phyloP scores from a whole-genome alignment of 768 basidiomycete species.

The Inosperma sp. region DNA sequence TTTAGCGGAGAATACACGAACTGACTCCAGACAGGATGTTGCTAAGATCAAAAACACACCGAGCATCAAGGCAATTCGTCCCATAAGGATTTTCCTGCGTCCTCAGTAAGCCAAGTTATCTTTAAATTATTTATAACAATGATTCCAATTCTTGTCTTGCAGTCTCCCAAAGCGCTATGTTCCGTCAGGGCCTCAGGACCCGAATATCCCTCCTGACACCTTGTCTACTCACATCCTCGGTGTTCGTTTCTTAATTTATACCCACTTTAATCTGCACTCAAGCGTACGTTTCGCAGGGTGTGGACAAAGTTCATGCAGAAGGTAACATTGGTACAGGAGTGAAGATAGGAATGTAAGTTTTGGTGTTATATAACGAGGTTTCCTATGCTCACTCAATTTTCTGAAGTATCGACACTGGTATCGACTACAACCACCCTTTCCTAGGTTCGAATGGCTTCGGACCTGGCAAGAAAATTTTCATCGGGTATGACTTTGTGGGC shows the following conservation, averaged over 20 bases:
- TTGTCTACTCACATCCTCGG: conserved; percentile 49
- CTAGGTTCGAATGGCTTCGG: conserved; percentile 48
- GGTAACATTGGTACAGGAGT: conserved; percentile 63
- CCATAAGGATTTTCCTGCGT: conserved; percentile 38
- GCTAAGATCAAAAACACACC: conserved; percentile 38
- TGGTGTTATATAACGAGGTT: not conserved
- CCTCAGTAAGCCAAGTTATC: conserved; percentile 28
- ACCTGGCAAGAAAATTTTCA: conserved; percentile 41
- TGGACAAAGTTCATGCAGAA: conserved; percentile 57
- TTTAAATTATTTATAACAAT: not conserved
- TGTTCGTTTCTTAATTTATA: conserved; percentile 31
- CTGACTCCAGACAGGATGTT: conserved; percentile 37
- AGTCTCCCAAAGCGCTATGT: conserved; percentile 35
- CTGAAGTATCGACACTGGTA: conserved; percentile 45
- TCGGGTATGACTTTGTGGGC: conserved; percentile 54
- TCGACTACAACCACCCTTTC: conserved; percentile 50
- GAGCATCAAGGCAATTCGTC: conserved; percentile 53
- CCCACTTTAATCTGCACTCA: not conserved
- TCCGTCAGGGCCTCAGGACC: conserved; percentile 35
- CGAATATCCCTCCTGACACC: conserved; percentile 38
- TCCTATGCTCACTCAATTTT: not conserved
- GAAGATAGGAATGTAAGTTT: conserved; percentile 56
- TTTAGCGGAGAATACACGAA: not conserved
- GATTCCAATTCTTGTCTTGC: not conserved
- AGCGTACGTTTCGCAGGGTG: conserved; percentile 36